These are phyloP conservation scores for Suillus sp. DNA, from an alignment of 768 basidiomycete species.

Conservation along the genomic window DNA sequence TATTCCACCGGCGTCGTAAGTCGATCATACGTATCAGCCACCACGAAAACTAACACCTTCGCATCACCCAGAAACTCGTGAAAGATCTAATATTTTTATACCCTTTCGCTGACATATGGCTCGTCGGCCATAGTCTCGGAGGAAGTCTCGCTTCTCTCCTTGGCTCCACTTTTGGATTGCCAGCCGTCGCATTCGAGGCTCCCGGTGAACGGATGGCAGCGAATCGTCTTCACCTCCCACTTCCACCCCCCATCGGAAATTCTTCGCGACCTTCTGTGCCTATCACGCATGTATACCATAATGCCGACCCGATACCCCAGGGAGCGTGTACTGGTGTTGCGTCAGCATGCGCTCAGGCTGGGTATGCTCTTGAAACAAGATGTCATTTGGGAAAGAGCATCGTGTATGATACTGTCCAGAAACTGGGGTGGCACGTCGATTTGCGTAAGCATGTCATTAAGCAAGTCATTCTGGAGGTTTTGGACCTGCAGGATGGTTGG, in stretches of 20 bases:
- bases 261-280: constrained; percentile 27
- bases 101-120: constrained; percentile 62
- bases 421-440: constrained; percentile 61
- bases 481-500: constrained; percentile 50
- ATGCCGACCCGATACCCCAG: constrained; percentile 71
- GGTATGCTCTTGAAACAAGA: constrained; percentile 63
- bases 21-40: constrained; percentile 14
- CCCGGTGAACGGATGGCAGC: constrained; percentile 68
- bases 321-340: constrained; percentile 52
- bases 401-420: constrained; percentile 67
- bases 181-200: constrained; percentile 65
- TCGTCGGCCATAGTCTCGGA: constrained; percentile 63
- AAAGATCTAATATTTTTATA: constrained; percentile 59
- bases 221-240: constrained; percentile 60
- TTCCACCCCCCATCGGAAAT: constrained; percentile 38
- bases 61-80: constrained; percentile 47
- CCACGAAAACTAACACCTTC: not conserved
- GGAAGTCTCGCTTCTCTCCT: constrained; percentile 66
- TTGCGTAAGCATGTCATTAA: constrained; percentile 58
- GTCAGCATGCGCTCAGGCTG: constrained; percentile 59
- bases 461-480: constrained; percentile 53
- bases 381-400: constrained; percentile 68
- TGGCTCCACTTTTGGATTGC: constrained; percentile 64
- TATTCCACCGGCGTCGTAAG: constrained; percentile 85
- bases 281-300: constrained; percentile 61